Evolutionary conservation across 1,284 basidiomycete genomes (phyloP), one percentile per base, ranked within the genome.

Genomic region (Malassezia slooffiae): DNA sequence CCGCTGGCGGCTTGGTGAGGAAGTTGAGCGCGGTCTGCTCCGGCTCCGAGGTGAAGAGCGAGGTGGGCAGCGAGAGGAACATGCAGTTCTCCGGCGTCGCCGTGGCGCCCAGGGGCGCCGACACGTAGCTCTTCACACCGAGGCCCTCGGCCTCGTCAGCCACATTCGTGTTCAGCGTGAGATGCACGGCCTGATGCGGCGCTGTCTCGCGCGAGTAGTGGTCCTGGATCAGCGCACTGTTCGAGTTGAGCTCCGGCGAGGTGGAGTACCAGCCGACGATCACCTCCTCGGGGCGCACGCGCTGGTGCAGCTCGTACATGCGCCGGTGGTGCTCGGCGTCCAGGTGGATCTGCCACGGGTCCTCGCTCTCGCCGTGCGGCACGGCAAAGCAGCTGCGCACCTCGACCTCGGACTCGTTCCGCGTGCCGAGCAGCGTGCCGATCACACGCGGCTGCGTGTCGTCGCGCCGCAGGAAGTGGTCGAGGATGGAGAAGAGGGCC

Each of bases 141-240:
- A 64, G 56, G 16, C 55, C 53, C 41, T 58, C 49, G 26, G 52
- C 44, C 27, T 50, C 52, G 40, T 60, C 60, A 9, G 35, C 49
- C 15, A 80, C 76, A 20, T 83, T 82, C 11, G 90, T 91, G 72
- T 93, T 88, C 34, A 99, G 75, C 10, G 88, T 85, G 40, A 99
- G 75, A 71, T 97, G 91, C 33, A 99, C 79, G 4, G 93, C 89
- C 47, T 83, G 85, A 70, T 84, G 79, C 4, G 87, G 84, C 1
- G 79, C 75, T 3, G 86, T 89, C 73, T 97, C 88, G 76, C 84
- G 80, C 29, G 85, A 80, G 73, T 93, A 97, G 73, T 95, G 95
- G 73, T 95, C 90, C 77, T 97, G 93, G 66, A 99, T 93, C 55
- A 99, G 77, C 16, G 93, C 89, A 33, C 89, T 91, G 75, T 91